Evolutionary conservation across 768 basidiomycete species (phyloP).

Genomic region (Boletus rex-veris): DNA sequence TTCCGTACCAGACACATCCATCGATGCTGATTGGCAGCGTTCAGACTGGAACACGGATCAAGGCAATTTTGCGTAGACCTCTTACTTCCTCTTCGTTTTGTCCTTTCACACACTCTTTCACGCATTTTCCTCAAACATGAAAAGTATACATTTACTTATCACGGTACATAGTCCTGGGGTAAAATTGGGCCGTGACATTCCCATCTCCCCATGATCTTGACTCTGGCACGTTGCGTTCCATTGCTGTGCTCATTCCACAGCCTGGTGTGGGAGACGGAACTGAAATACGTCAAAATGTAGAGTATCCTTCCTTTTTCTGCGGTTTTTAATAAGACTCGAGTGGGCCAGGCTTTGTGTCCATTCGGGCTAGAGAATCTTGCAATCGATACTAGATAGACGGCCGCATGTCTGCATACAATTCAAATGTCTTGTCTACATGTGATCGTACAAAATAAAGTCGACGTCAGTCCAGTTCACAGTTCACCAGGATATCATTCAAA

Average conservation of each 20-base stretch:
- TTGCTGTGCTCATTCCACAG: neutral
- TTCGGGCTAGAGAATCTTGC: too few relatives aligned
- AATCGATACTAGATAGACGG: too few relatives aligned
- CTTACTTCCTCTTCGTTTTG: slow-evolving; percentile 9
- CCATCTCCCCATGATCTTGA: neutral
- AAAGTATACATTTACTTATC: neutral
- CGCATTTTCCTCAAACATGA: neutral
- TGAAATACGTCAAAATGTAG: neutral
- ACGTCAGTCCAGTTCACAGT: neutral
- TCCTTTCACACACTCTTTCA: neutral
- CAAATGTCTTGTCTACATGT: too few relatives aligned
- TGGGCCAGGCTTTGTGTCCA: neutral
- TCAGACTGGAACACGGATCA: slow-evolving; percentile 10
- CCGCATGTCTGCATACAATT: too few relatives aligned
- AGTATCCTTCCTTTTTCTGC: neutral
- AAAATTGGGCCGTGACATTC: neutral
- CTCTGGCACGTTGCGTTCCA: neutral
- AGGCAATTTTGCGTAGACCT: slow-evolving; percentile 1
- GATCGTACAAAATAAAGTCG: too few relatives aligned
- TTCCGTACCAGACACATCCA: slow-evolving; percentile 6
- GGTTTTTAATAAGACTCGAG: too few relatives aligned
- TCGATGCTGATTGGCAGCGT: slow-evolving; percentile 20
- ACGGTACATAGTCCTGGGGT: neutral
- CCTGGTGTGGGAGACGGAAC: neutral
- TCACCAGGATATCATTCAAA: neutral